These are phyloP conservation scores for Pterocarpus macrocarpus DNA, from an alignment of 306 rosid species.

Conservation along the genomic window DNA sequence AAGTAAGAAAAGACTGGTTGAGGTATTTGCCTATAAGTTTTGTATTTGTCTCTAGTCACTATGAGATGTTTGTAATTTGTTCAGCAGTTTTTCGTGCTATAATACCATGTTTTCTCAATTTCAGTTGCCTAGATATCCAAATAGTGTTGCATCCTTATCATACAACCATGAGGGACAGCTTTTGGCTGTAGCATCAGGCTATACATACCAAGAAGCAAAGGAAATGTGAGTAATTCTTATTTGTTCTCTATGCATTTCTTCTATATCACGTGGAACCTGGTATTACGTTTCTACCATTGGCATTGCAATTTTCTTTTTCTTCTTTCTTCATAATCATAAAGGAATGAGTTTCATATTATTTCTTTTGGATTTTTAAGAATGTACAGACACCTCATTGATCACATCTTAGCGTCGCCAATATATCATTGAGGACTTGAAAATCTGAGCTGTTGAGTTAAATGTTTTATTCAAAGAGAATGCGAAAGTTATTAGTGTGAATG, in stretches of 20 bases:
- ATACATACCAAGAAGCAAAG: slow-evolving; percentile 77
- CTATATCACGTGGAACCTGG: slow-evolving; percentile 5
- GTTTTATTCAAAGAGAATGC: not conserved
- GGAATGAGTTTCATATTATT: slow-evolving; percentile 6
- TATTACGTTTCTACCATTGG: not conserved
- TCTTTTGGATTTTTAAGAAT: slow-evolving; percentile 2
- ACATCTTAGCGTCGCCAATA: not conserved
- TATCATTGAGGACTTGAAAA: not conserved
- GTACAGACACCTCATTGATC: not conserved
- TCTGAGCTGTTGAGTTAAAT: not conserved
- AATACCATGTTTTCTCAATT: slow-evolving; percentile 38
- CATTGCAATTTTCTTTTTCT: slow-evolving; percentile 9
- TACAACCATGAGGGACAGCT: slow-evolving; percentile 74
- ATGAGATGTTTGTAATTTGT: slow-evolving; percentile 7
- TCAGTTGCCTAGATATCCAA: slow-evolving; percentile 77
- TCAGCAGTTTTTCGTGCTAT: slow-evolving; percentile 10
- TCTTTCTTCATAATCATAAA: slow-evolving; percentile 1
- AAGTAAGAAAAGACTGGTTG: slow-evolving; percentile 68
- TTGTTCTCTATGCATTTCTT: slow-evolving; percentile 25
- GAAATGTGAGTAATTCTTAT: slow-evolving; percentile 65
- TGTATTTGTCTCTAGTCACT: not conserved
- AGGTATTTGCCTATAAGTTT: slow-evolving; percentile 57
- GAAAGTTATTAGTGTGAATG: not conserved
- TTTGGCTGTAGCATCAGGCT: slow-evolving; percentile 88
- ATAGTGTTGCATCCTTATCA: slow-evolving; percentile 81